Evolutionary conservation across 2,329 filamentous ascomycete species (phyloP).

Genomic region (Alternaria sp.): DNA sequence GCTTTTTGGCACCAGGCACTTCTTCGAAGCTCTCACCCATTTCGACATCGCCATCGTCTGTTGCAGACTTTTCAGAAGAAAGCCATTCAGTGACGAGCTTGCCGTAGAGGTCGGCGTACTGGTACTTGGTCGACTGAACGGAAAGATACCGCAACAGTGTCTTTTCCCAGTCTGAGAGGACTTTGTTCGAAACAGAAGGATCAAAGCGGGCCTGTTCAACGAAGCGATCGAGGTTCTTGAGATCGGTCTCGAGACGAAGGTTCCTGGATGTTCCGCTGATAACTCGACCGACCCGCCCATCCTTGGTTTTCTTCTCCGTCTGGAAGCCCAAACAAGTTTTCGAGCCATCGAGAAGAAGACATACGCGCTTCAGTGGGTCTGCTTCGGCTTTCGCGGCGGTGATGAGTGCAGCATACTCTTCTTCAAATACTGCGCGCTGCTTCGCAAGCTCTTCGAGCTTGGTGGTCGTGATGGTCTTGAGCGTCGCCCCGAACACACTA

Average conservation of each 20-base stretch:
- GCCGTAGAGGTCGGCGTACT: constrained; percentile 45
- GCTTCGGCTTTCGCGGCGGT: constrained; percentile 14
- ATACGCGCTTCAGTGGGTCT: constrained; percentile 33
- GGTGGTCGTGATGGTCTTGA: constrained; percentile 45
- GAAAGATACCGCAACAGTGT: constrained; percentile 39
- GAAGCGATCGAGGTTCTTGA: constrained; percentile 44
- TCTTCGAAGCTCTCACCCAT: constrained; percentile 42
- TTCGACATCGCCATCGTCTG: constrained; percentile 27
- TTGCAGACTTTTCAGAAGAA: constrained; percentile 29
- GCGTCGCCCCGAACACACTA: constrained; percentile 44
- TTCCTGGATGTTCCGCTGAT: constrained; percentile 26
- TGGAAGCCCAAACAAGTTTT: constrained; percentile 37
- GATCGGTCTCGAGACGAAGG: constrained; percentile 31
- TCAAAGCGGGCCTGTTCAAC: constrained; percentile 46
- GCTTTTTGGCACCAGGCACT: constrained; percentile 36
- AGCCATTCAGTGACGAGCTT: constrained; percentile 47
- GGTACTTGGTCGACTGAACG: constrained; percentile 44
- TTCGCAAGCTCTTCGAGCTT: constrained; percentile 48
- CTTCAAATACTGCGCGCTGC: constrained; percentile 39
- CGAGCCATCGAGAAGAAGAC: constrained; percentile 33
- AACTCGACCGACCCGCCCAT: constrained; percentile 21
- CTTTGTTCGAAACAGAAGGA: constrained; percentile 42
- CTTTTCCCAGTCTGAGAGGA: constrained; percentile 42
- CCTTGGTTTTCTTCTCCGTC: constrained; percentile 16
- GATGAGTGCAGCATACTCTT: constrained; percentile 31